Percentiles rank a stretch among this genome's conserved stretches.
Conservation (phyloP, 371 early-diverging fungal species). For the Circinella minor region DNA sequence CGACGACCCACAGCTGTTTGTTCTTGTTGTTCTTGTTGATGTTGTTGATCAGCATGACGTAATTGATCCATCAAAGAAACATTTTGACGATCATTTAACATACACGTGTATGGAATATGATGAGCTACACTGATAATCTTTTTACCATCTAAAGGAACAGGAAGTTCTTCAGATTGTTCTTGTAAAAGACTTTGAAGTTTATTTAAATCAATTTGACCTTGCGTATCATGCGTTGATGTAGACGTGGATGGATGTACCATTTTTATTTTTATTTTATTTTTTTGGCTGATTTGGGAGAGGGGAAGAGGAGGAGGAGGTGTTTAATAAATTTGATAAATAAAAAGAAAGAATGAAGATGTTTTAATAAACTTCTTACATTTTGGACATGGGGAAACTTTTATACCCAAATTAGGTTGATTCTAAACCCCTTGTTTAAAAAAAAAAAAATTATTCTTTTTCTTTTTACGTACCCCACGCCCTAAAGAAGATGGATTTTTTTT, state of each 20-base stretch:
- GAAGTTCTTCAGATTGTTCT: neutral
- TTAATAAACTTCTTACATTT: too few relatives aligned
- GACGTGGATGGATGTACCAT: neutral
- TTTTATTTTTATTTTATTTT: neutral
- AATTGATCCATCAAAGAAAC: neutral
- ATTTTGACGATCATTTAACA: constrained; percentile 15
- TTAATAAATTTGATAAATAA: too few relatives aligned
- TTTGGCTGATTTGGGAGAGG: too few relatives aligned
- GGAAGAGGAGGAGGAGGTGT: too few relatives aligned
- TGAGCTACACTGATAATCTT: constrained; percentile 59
- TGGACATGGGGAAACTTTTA: too few relatives aligned
- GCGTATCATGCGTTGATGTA: neutral
- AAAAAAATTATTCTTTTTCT: constrained; percentile 10
- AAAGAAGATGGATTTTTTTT: too few relatives aligned
- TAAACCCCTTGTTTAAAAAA: neutral
- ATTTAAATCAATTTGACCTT: neutral
- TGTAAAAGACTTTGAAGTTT: constrained; percentile 1
- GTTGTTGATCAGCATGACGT: neutral
- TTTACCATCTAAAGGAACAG: constrained; percentile 26
- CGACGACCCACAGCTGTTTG: too few relatives aligned
- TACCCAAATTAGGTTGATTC: too few relatives aligned
- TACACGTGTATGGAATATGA: constrained; percentile 49
- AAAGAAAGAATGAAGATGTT: too few relatives aligned
- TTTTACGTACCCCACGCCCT: neutral
- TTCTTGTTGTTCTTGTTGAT: neutral